Conservation (phyloP, 805 yeast genomes). For the Kluyveromyces lactis region DNA sequence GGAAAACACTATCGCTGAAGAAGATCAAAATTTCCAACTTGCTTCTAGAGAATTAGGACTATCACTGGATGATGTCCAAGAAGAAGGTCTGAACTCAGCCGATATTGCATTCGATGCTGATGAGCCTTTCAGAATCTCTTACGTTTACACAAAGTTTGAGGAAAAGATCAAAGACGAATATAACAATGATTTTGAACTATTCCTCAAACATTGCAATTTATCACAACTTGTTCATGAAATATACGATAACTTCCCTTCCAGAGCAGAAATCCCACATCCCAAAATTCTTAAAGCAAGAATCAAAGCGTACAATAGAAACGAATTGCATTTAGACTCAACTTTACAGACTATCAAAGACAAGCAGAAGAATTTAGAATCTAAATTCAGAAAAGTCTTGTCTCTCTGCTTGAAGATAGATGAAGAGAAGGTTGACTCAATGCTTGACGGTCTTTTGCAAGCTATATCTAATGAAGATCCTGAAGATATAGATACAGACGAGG, state of each 20-base stretch:
- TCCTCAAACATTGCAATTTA: conserved; percentile 16
- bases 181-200: conserved; percentile 22
- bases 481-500: conserved; percentile 47
- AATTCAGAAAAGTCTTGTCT: conserved; percentile 82
- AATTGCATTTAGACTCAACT: conserved; percentile 43
- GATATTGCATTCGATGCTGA: conserved; percentile 63
- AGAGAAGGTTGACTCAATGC: conserved; percentile 66
- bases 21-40: conserved; percentile 46
- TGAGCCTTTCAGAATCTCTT: conserved; percentile 74
- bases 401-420: conserved; percentile 85
- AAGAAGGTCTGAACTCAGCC: conserved; percentile 35
- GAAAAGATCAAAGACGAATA: conserved; percentile 29
- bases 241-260: conserved; percentile 14
- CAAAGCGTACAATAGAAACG: conserved; percentile 69
- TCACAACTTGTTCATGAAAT: conserved; percentile 19
- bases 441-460: conserved; percentile 81
- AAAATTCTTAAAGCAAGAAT: conserved; percentile 65
- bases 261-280: conserved; percentile 27
- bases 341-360: conserved; percentile 45
- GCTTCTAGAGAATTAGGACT: conserved; percentile 32
- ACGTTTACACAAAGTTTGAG: conserved; percentile 49
- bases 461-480: conserved; percentile 76
- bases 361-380: conserved; percentile 53
- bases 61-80: conserved; percentile 21
- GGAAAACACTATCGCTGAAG: conserved; percentile 55